Evolutionary conservation across 306 rosid species (phyloP), one percentile per base, ranked within the genome.

Genomic region (Cucumis hystrix): DNA sequence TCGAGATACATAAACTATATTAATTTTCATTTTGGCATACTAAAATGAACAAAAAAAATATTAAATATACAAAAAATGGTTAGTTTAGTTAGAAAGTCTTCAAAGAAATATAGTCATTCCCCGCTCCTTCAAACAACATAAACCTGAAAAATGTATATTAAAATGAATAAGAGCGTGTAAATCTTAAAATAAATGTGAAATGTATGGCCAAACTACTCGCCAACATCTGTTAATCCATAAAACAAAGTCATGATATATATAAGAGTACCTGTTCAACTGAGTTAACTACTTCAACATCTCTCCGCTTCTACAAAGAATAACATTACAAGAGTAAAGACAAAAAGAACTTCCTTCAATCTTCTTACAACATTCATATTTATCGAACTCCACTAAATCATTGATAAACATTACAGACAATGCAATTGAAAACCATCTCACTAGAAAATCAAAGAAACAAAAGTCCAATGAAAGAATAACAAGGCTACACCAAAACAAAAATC

Each of bases 221-320:
- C 25, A 23, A 23, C 25, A 23, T 23, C 0, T 23, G 25, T 23
- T 23, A 23, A 23, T 23, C 25, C 25, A 23, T 23, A 23, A 23
- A 23, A 23, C 25, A 23, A 23, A 23, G 25, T 23, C 25, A 23
- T 23, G 25, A 23, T 23, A 33, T 49, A 25, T 56, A 8, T 57
- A 47, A 75, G 21, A 79, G 66, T 47, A 95, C 99, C 99, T 94
- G 96, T 82, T 85, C 85, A 55, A 95, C 65, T 41, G 97, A 88
- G 57, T 84, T 85, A 78, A 90, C 87, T 78, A 52, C 85, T 56
- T 85, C 72, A 80, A 81, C 78, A 82, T 92, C 96, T 78, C 87
- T 55, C 82, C 88, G 80, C 78, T 85, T 89, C 98, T 95, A 97
- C 93, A 89, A 55, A 51, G 20, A 54, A 51, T 37, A 9, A 47